Percentiles rank a stretch among this genome's conserved stretches.
phyloP scores from a whole-genome alignment of 176 grass and related monocot genomes.

The Pontederia crassipes region DNA sequence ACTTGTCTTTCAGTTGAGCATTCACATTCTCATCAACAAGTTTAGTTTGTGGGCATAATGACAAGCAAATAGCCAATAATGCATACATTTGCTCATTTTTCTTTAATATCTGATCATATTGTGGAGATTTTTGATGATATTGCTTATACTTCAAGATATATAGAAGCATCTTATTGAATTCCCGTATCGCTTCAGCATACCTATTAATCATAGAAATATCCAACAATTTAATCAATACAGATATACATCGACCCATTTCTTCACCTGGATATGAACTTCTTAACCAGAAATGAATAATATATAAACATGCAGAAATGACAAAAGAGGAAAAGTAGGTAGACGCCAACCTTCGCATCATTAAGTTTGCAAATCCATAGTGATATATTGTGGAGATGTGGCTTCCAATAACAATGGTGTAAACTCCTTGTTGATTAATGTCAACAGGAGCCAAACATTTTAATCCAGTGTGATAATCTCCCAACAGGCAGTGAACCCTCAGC shows the following conservation, averaged over 20 bases:
- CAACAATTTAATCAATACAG: no score
- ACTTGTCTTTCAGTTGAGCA: slow-evolving; percentile 94
- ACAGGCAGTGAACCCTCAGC: slow-evolving; percentile 93
- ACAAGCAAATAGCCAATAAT: slow-evolving; percentile 76
- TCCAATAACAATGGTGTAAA: slow-evolving; percentile 90
- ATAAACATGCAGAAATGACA: not conserved
- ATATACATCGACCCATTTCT: no score
- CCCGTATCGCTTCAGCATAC: slow-evolving; percentile 74
- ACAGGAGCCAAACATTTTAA: slow-evolving; percentile 85
- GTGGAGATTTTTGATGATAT: slow-evolving; percentile 89
- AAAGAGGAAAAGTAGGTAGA: not conserved
- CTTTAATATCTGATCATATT: slow-evolving; percentile 95
- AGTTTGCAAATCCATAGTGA: slow-evolving; percentile 86
- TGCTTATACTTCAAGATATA: slow-evolving; percentile 96
- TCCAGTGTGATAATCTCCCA: slow-evolving; percentile 87
- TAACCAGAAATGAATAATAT: not conserved
- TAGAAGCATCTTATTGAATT: slow-evolving; percentile 96
- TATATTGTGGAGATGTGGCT: slow-evolving; percentile 97
- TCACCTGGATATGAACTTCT: no score
- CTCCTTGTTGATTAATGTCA: slow-evolving; percentile 90
- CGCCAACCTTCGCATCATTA: slow-evolving; percentile 81
- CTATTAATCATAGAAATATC: slow-evolving; percentile 13
- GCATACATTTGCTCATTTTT: slow-evolving; percentile 99
- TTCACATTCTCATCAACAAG: slow-evolving; percentile 86
- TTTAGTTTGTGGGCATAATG: slow-evolving; percentile 74